Evolutionary conservation across 75 land plant genomes (phyloP).

Genomic region (Adiantum capillusveneris): DNA sequence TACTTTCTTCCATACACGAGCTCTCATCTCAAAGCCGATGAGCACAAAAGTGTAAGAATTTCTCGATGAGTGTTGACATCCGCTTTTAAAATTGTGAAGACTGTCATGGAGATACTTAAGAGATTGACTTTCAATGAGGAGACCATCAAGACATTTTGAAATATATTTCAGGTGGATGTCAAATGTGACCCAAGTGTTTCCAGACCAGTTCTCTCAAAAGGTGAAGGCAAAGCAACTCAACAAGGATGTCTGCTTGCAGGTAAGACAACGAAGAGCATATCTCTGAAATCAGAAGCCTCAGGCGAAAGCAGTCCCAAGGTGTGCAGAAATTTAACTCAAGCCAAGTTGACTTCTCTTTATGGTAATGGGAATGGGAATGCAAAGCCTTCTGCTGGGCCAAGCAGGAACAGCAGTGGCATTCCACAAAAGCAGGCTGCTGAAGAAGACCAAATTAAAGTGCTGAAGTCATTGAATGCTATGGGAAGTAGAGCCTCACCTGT

Average conservation of each 20-base stretch:
- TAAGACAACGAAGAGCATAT: neutral
- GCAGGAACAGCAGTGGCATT: constrained; percentile 10
- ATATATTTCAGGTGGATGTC: neutral
- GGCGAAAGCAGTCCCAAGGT: constrained; percentile 19
- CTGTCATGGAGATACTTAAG: neutral
- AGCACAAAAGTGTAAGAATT: constrained; percentile 3
- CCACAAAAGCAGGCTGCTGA: neutral
- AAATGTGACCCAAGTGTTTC: neutral
- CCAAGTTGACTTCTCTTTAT: constrained; percentile 57
- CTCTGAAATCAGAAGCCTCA: neutral
- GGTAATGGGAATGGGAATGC: constrained; percentile 16
- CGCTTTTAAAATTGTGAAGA: neutral
- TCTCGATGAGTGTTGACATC: neutral
- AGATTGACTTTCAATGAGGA: neutral
- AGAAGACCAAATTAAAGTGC: neutral
- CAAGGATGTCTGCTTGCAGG: neutral
- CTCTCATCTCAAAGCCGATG: neutral
- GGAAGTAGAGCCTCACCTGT: constrained; percentile 1
- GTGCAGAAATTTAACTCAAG: constrained; percentile 37
- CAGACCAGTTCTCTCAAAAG: neutral
- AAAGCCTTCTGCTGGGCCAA: constrained; percentile 18
- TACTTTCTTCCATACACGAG: constrained; percentile 35
- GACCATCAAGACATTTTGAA: neutral
- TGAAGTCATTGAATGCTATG: neutral
- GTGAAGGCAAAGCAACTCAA: neutral